phyloP scores from a whole-genome alignment of 2,329 filamentous ascomycete genomes.

The Colletotrichum australisinense region DNA sequence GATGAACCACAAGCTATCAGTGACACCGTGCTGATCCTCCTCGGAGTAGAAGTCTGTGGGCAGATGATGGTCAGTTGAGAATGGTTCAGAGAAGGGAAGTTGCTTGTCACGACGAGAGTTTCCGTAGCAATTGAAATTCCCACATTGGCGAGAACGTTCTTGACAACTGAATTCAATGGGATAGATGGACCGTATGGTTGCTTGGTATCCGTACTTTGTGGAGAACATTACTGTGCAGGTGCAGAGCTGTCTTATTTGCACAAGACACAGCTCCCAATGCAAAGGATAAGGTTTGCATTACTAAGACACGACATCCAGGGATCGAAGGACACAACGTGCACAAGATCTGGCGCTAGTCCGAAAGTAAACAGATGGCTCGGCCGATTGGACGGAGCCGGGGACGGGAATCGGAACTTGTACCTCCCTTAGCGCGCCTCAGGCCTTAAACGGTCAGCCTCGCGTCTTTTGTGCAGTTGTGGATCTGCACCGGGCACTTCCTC shows the following conservation, averaged over 20 bases:
- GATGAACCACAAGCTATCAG: conserved; percentile 20
- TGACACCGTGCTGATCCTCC: background rate
- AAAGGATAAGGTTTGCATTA: conserved; percentile 36
- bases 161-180: background rate
- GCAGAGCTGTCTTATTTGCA: conserved; percentile 4
- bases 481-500: background rate
- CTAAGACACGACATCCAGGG: conserved; percentile 29
- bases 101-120: conserved; percentile 9
- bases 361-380: background rate
- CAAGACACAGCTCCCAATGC: conserved; percentile 29
- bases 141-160: background rate
- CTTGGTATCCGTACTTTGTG: background rate
- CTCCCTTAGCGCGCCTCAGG: conserved; percentile 10
- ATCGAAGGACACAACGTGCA: conserved; percentile 27
- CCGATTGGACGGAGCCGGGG: conserved; percentile 28
- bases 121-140: background rate
- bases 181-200: background rate
- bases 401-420: conserved; percentile 32
- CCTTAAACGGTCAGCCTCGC: conserved; percentile 9
- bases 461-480: conserved; percentile 29
- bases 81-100: conserved; percentile 8
- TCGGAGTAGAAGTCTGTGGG: background rate
- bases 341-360: conserved; percentile 32
- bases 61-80: background rate
- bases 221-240: background rate